Evolutionary conservation across 768 basidiomycete species (phyloP).

Genomic region (Psilocybe cubensis): DNA sequence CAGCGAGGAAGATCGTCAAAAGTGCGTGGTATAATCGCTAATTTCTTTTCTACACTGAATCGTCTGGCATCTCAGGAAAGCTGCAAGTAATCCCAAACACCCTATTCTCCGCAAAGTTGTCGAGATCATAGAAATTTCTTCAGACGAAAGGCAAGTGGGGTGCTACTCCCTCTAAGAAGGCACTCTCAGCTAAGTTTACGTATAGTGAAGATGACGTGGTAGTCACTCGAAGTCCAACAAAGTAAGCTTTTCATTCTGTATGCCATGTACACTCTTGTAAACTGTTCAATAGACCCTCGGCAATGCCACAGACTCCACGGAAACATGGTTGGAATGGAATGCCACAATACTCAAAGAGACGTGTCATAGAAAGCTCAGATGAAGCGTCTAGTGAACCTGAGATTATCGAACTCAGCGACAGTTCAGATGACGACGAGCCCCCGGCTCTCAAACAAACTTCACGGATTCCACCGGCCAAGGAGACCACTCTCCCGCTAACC

Average conservation of each 20-base stretch:
- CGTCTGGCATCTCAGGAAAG: not conserved
- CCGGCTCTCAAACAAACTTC: not conserved
- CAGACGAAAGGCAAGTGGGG: conserved; percentile 25
- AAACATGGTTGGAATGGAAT: not conserved
- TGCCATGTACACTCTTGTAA: too few species aligned
- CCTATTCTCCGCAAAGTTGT: conserved; percentile 7
- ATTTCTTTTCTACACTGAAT: not conserved
- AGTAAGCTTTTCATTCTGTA: not conserved
- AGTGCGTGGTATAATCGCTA: conserved; percentile 23
- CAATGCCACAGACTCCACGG: conserved; percentile 6
- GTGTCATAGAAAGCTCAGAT: conserved; percentile 40
- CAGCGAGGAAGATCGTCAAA: conserved; percentile 50
- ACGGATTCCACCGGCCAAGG: not conserved
- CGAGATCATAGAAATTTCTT: conserved; percentile 60
- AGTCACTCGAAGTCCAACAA: not conserved
- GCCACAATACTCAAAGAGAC: conserved; percentile 24
- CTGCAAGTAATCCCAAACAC: not conserved
- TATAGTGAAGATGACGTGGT: not conserved
- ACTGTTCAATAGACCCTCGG: not conserved
- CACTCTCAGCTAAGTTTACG: too few species aligned
- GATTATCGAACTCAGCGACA: conserved; percentile 34
- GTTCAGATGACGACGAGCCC: conserved; percentile 15
- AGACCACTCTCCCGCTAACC: not conserved
- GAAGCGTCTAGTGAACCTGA: conserved; percentile 24
- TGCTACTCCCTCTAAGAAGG: too few species aligned